Conservation (phyloP, 2,329 filamentous ascomycete genomes). For the Fusarium fracticaudum region DNA sequence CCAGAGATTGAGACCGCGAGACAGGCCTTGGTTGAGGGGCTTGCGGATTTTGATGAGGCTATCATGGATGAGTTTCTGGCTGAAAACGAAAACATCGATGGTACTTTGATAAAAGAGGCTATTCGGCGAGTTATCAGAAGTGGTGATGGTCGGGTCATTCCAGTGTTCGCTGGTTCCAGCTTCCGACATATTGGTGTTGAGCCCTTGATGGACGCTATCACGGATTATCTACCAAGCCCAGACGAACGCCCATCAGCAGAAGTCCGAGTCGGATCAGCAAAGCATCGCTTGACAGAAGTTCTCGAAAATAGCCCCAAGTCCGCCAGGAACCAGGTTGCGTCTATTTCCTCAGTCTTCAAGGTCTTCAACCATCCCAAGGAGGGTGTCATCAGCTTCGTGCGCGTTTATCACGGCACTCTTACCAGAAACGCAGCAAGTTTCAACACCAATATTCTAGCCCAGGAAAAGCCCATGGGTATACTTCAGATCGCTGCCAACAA, state of each 20-base stretch:
- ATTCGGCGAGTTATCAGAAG: constrained; percentile 77
- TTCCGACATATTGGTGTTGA: constrained; percentile 95
- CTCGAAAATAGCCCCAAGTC: constrained; percentile 53
- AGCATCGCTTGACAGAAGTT: constrained; percentile 48
- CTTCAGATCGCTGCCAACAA: constrained; percentile 91
- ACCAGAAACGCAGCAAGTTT: constrained; percentile 79
- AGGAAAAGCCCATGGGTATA: constrained; percentile 82
- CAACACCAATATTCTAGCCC: constrained; percentile 85
- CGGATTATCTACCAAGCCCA: constrained; percentile 87
- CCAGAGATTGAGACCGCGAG: constrained; percentile 80
- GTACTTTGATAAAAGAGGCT: constrained; percentile 73
- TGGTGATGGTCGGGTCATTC: constrained; percentile 78
- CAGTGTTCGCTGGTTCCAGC: constrained; percentile 90
- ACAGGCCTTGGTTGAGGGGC: constrained; percentile 78
- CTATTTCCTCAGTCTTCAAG: constrained; percentile 84
- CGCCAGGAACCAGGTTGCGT: constrained; percentile 50
- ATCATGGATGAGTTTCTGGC: constrained; percentile 88
- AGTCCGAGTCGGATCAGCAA: constrained; percentile 73
- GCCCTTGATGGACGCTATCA: constrained; percentile 86
- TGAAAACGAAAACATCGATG: constrained; percentile 76
- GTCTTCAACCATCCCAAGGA: constrained; percentile 88
- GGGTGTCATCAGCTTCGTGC: constrained; percentile 89
- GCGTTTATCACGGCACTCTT: constrained; percentile 87
- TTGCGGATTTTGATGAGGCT: constrained; percentile 88
- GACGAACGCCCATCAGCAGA: constrained; percentile 81